phyloP scores from a whole-genome alignment of 805 yeast genomes.

The Jamesozyma lodderae region DNA sequence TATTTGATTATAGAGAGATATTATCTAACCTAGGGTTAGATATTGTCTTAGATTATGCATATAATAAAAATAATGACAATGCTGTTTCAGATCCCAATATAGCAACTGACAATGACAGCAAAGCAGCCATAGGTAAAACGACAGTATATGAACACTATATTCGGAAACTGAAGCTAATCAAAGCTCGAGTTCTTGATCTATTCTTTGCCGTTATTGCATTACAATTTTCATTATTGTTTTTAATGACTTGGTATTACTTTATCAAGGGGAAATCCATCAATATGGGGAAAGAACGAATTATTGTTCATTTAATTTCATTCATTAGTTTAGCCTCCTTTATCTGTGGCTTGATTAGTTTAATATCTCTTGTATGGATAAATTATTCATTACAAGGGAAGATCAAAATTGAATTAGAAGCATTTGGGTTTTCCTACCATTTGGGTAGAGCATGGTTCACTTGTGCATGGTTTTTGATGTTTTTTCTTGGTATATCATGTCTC shows the following conservation, averaged over 20 bases:
- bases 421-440: constrained; percentile 23
- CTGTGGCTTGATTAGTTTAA: constrained; percentile 14
- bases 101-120: not conserved
- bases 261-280: constrained; percentile 21
- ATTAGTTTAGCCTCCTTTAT: constrained; percentile 17
- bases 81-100: not conserved
- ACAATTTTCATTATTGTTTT: constrained; percentile 8
- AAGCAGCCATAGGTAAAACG: not conserved
- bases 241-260: constrained; percentile 22
- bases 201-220: constrained; percentile 11
- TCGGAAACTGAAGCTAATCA: constrained; percentile 5
- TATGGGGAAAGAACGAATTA: constrained; percentile 13
- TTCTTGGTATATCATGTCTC: constrained; percentile 17
- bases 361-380: constrained; percentile 14
- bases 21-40: constrained; percentile 20
- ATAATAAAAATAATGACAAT: constrained; percentile 7
- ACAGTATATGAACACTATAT: constrained; percentile 12
- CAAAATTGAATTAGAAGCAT: constrained; percentile 16
- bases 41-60: constrained; percentile 26
- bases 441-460: constrained; percentile 22
- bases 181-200: constrained; percentile 13
- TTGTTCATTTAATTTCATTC: constrained; percentile 20
- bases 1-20: constrained; percentile 24
- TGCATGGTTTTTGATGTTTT: constrained; percentile 16
- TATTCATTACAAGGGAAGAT: constrained; percentile 16